Percentiles rank a stretch among this genome's conserved stretches.
These are phyloP conservation scores for Graphilbum sp. DNA, from an alignment of 2,329 filamentous ascomycete species.

Conservation along the genomic window DNA sequence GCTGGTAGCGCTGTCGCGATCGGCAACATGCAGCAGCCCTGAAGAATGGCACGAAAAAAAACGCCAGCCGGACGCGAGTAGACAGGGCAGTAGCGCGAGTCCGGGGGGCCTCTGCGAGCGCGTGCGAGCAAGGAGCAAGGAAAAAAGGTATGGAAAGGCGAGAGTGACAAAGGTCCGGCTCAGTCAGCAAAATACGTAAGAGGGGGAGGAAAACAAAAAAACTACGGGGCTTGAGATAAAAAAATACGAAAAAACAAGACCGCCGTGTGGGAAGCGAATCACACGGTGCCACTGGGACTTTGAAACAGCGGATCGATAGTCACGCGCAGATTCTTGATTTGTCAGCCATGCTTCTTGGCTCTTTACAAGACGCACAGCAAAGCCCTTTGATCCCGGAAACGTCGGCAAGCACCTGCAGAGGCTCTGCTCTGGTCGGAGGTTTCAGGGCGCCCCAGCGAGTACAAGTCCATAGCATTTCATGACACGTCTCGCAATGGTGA, in stretches of 20 bases:
- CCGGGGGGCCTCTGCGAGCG: not conserved
- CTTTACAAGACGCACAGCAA: not conserved
- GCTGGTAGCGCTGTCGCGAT: not conserved
- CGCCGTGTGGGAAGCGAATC: too few species aligned
- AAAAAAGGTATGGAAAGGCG: not conserved
- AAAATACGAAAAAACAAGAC: too few species aligned
- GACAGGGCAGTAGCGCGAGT: not conserved
- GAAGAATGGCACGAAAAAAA: not conserved
- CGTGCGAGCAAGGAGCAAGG: not conserved
- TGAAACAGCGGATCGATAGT: too few species aligned
- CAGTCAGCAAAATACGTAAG: slow-evolving; percentile 6
- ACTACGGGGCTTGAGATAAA: too few species aligned
- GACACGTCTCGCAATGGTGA: not conserved
- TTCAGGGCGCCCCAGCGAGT: too few species aligned
- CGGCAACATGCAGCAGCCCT: not conserved
- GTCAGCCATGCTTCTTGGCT: not conserved
- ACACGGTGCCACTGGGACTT: too few species aligned
- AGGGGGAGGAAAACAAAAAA: not conserved
- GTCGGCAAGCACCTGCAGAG: too few species aligned
- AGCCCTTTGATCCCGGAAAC: slow-evolving; percentile 1
- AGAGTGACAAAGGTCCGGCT: slow-evolving; percentile 6
- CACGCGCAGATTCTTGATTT: too few species aligned
- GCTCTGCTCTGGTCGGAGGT: too few species aligned
- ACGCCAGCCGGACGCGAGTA: too few species aligned
- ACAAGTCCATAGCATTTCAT: too few species aligned